These are phyloP conservation scores for Graphilbum sp. DNA, from an alignment of 2,329 filamentous ascomycete species.

Conservation along the genomic window DNA sequence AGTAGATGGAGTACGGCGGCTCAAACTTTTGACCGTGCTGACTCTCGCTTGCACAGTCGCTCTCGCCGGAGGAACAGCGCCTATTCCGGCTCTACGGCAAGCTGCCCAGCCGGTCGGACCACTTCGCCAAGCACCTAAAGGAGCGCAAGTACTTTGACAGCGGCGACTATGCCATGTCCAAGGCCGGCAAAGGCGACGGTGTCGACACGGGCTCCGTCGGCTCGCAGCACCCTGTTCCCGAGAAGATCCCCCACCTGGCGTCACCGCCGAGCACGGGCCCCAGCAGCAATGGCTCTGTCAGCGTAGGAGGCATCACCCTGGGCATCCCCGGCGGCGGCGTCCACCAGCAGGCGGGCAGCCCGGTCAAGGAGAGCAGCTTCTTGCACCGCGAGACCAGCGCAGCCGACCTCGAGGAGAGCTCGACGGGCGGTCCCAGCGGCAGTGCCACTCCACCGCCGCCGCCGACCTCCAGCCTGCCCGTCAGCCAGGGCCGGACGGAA, in stretches of 20 bases:
- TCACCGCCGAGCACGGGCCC: conserved; percentile 32
- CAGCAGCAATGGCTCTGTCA: conserved; percentile 13
- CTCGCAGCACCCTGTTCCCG: conserved; percentile 83
- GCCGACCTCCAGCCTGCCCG: conserved; percentile 1
- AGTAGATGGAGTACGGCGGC: conserved; percentile 20
- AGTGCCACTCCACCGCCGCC: conserved; percentile 10
- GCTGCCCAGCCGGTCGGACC: conserved; percentile 87
- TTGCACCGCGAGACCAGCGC: conserved; percentile 67
- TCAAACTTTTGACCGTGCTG: conserved; percentile 11
- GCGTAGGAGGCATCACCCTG: conserved; percentile 17
- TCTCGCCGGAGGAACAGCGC: conserved; percentile 88
- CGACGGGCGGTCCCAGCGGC: conserved; percentile 3
- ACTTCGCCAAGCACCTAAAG: conserved; percentile 96
- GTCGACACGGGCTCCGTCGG: conserved; percentile 88
- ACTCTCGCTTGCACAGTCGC: conserved; percentile 45
- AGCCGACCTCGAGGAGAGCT: conserved; percentile 28
- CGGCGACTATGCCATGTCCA: conserved; percentile 89
- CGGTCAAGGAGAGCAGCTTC: conserved; percentile 81
- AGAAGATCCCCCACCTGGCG: conserved; percentile 84
- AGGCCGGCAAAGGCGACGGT: conserved; percentile 90
- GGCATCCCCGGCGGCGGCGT: conserved; percentile 25
- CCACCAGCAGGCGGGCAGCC: conserved; percentile 50
- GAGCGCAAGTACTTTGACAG: conserved; percentile 98
- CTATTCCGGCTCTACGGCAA: conserved; percentile 97
- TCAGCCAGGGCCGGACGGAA: conserved; percentile 16